Evolutionary conservation across 2,329 filamentous ascomycete species (phyloP).

Genomic region (Bipolaris cookei): DNA sequence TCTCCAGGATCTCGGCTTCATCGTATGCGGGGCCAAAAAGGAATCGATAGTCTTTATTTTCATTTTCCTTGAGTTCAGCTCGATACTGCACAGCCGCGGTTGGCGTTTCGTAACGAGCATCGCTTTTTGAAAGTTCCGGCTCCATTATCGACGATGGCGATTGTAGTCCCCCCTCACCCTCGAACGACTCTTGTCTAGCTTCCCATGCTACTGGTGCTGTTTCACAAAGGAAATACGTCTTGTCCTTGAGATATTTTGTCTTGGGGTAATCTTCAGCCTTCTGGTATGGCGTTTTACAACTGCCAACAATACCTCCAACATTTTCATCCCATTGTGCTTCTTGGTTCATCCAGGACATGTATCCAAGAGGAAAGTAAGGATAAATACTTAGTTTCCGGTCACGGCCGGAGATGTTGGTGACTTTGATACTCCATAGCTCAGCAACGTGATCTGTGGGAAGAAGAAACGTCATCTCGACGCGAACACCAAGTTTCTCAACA

Average conservation of each 20-base stretch:
- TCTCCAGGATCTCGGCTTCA: conserved; percentile 56
- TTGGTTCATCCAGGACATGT: conserved; percentile 69
- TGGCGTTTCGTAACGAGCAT: conserved; percentile 63
- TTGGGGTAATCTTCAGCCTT: conserved; percentile 64
- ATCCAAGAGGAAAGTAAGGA: conserved; percentile 65
- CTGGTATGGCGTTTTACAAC: conserved; percentile 63
- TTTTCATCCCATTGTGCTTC: conserved; percentile 60
- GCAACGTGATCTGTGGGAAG: conserved; percentile 62
- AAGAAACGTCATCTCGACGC: conserved; percentile 59
- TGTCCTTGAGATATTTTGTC: conserved; percentile 64
- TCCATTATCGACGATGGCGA: conserved; percentile 56
- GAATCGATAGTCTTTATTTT: conserved; percentile 59
- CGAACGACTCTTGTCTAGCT: conserved; percentile 59
- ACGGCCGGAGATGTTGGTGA: conserved; percentile 57
- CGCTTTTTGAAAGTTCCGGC: conserved; percentile 52
- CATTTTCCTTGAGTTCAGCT: conserved; percentile 49
- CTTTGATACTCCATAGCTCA: conserved; percentile 62
- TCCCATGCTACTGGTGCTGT: conserved; percentile 61
- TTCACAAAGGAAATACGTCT: conserved; percentile 64
- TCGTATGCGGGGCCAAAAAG: conserved; percentile 63
- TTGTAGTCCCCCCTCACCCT: conserved; percentile 63
- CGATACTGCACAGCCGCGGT: conserved; percentile 62
- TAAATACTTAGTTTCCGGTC: conserved; percentile 60
- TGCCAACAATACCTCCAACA: conserved; percentile 59
- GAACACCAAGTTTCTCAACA: conserved; percentile 58